Evolutionary conservation across 192 early-diverging fungal genomes (phyloP), one percentile per base, ranked within the genome.

Genomic region (Endogone sp.): DNA sequence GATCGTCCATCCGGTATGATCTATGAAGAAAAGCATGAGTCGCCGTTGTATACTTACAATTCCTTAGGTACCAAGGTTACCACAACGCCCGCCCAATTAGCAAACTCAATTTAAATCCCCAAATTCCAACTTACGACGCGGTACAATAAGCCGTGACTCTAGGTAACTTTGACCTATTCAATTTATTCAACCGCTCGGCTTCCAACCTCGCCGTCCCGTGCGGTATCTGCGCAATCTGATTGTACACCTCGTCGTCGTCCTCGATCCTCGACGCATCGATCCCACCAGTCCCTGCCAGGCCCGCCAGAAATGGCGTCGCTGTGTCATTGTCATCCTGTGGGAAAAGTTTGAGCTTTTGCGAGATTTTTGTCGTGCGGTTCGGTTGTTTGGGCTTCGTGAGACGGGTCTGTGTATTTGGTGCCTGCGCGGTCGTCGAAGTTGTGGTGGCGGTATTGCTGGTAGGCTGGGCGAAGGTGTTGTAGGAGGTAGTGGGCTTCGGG

Each of bases 361-460:
- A 92, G n/a, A 87, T 93, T 75, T 97, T 97, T 55, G 95, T 93
- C 22, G 94, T 97, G 65, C 95, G 84, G 73, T 90, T 90, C 24
- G 91, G 90, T 29, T 87, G 84, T 79, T 89, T 88, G 29, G 79
- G 56, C 64, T 85, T 89, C 31, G 74, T 26, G 16, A 16, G 37
- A 16, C 37, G 37, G 37, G 37, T 49, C 37, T 6, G 37, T 49
- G 16, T 49, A 49, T 2, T 20, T 32, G 24, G 24, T 26, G 29
- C 4, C n/a, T n/a, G n/a, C n/a, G n/a, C n/a, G n/a, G n/a, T n/a
- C n/a, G n/a, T n/a, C n/a, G n/a, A n/a, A n/a, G n/a, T n/a, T n/a
- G n/a, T n/a, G n/a, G n/a, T n/a, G n/a, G n/a, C n/a, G n/a, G n/a
- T 49, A 16, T 16, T 49, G 37, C 37, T 49, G 37, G 37, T 11